Conservation (phyloP, 176 grass and related monocot species). For the Elymus sibiricus region DNA sequence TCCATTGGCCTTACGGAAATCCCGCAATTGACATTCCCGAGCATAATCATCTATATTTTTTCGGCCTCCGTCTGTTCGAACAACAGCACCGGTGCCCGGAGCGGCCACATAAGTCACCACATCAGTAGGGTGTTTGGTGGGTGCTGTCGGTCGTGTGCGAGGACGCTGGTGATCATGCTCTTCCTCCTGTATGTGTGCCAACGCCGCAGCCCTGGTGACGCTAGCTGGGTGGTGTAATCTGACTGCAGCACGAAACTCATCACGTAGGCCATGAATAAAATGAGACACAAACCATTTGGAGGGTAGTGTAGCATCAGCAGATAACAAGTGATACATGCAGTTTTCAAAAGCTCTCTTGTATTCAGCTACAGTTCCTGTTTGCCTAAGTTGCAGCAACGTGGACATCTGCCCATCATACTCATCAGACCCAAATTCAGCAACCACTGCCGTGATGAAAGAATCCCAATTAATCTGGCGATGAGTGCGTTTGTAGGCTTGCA, state of each 20-base stretch:
- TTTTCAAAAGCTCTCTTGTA: background rate
- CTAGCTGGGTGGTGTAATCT: background rate
- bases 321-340: background rate
- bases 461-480: too few species aligned
- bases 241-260: background rate
- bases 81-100: too few species aligned
- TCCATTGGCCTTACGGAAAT: too few species aligned
- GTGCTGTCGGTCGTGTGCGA: background rate
- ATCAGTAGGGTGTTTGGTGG: too few species aligned
- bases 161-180: background rate
- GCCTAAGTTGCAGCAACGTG: background rate
- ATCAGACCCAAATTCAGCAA: too few species aligned
- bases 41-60: too few species aligned
- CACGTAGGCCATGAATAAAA: background rate
- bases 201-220: background rate
- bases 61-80: too few species aligned
- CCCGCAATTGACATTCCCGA: too few species aligned
- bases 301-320: background rate
- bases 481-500: too few species aligned
- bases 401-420: too few species aligned
- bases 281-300: background rate
- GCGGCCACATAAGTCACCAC: too few species aligned
- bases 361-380: background rate
- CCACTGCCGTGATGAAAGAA: too few species aligned
- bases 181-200: background rate